These are phyloP conservation scores for Zygosaccharomyces siamensis DNA, from an alignment of 805 yeast species.

Conservation along the genomic window DNA sequence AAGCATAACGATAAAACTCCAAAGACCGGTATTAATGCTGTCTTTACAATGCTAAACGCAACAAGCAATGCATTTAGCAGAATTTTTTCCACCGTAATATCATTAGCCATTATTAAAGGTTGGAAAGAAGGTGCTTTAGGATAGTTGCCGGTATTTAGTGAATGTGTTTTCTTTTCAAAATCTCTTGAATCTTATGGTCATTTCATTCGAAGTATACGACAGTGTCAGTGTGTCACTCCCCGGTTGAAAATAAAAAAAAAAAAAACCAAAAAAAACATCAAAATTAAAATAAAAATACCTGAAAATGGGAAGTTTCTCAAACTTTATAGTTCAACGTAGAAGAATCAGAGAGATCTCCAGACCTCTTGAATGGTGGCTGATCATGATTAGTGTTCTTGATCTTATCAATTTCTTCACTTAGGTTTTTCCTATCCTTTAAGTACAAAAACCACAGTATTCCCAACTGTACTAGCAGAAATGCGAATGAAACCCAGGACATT, in stretches of 20 bases:
- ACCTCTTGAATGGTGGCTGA: constrained; percentile 2
- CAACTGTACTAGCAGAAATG: constrained; percentile 42
- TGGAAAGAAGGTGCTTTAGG: not conserved
- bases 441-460: constrained; percentile 37
- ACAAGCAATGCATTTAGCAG: constrained; percentile 15
- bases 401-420: constrained; percentile 17
- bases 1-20: constrained; percentile 18
- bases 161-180: not conserved
- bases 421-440: constrained; percentile 33
- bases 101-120: constrained; percentile 3
- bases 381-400: constrained; percentile 8
- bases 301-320: not conserved
- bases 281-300: not conserved
- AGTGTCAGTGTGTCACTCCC: constrained; percentile 1
- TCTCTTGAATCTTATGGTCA: not conserved
- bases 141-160: not conserved
- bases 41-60: constrained; percentile 13
- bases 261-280: not conserved
- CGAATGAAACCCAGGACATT: constrained; percentile 58
- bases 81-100: constrained; percentile 12
- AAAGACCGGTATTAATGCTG: constrained; percentile 3
- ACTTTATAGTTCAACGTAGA: constrained; percentile 14
- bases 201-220: constrained; percentile 1
- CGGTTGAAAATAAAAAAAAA: not conserved
- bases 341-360: constrained; percentile 12